Evolutionary conservation across 2,329 filamentous ascomycete species (phyloP).

Genomic region (Phialemoniopsis sp.): DNA sequence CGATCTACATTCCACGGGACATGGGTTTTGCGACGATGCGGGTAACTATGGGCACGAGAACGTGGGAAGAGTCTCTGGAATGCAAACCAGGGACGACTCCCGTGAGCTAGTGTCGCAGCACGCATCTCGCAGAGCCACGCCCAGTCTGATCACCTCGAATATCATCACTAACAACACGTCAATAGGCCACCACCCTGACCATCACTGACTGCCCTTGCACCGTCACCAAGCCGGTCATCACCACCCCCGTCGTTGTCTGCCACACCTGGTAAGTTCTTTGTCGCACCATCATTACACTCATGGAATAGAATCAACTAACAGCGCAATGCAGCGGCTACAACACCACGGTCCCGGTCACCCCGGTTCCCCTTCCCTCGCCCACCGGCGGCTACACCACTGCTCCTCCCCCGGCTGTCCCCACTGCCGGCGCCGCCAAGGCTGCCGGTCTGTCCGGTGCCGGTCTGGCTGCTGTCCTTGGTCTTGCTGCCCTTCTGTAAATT

Average conservation of each 20-base stretch:
- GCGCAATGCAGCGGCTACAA: no score
- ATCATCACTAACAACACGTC: slow-evolving; percentile 19
- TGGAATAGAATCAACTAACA: background rate
- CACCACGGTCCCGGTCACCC: background rate
- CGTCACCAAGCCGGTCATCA: slow-evolving; percentile 53
- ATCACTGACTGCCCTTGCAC: slow-evolving; percentile 69
- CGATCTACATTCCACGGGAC: slow-evolving; percentile 11
- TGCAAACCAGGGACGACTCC: background rate
- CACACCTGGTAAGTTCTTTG: slow-evolving; percentile 41
- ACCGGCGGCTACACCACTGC: slow-evolving; percentile 30
- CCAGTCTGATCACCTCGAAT: no score
- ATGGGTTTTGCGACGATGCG: background rate
- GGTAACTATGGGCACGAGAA: slow-evolving; percentile 1
- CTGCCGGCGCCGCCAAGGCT: slow-evolving; percentile 53
- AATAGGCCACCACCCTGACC: slow-evolving; percentile 57
- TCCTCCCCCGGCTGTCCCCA: slow-evolving; percentile 33
- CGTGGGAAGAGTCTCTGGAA: background rate
- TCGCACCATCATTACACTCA: slow-evolving; percentile 4
- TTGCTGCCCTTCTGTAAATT: slow-evolving; percentile 57
- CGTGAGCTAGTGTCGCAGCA: background rate
- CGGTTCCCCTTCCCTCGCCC: slow-evolving; percentile 9
- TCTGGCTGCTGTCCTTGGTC: slow-evolving; percentile 56
- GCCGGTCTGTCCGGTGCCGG: slow-evolving; percentile 53
- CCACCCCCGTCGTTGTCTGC: slow-evolving; percentile 48
- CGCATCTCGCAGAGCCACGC: no score